Percentiles rank a stretch among this genome's conserved stretches.
phyloP scores from a whole-genome alignment of 2,329 filamentous ascomycete species.

The Fusarium sp. region DNA sequence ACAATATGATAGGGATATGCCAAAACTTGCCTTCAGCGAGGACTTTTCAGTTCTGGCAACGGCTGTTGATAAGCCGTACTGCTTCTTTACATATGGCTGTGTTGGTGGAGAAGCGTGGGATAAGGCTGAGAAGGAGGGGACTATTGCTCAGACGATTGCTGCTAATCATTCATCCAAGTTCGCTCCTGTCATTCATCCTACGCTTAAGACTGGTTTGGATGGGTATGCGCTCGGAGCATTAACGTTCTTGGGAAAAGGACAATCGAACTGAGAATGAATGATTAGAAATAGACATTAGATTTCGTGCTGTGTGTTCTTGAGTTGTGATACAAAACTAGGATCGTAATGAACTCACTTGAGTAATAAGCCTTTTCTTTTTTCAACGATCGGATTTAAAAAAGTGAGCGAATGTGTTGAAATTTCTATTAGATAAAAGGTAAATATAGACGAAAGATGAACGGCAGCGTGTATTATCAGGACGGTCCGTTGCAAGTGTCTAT shows the following conservation, averaged over 20 bases:
- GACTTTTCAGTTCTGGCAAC: slow-evolving; percentile 63
- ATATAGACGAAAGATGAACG: no score
- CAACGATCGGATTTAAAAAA: no score
- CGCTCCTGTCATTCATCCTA: slow-evolving; percentile 46
- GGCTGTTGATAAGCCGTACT: slow-evolving; percentile 30
- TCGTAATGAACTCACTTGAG: no score
- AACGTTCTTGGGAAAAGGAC: slow-evolving; percentile 1
- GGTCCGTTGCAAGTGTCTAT: no score
- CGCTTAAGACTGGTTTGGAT: slow-evolving; percentile 37
- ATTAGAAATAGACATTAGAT: not conserved
- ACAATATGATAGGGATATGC: slow-evolving; percentile 54
- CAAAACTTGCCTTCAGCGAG: slow-evolving; percentile 65
- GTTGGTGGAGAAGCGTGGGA: slow-evolving; percentile 38
- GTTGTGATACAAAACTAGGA: no score
- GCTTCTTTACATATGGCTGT: slow-evolving; percentile 45
- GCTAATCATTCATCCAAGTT: slow-evolving; percentile 48
- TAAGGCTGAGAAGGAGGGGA: slow-evolving; percentile 21
- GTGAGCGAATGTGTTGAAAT: no score
- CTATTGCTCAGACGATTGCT: slow-evolving; percentile 39
- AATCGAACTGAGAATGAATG: no score
- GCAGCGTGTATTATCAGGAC: no score
- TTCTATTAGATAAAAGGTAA: no score
- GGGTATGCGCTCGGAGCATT: slow-evolving; percentile 13
- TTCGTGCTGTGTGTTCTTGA: no score
- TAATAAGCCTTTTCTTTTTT: no score